These are phyloP conservation scores for Avena insularis DNA, from an alignment of 176 grass and related monocot genomes.

Conservation along the genomic window DNA sequence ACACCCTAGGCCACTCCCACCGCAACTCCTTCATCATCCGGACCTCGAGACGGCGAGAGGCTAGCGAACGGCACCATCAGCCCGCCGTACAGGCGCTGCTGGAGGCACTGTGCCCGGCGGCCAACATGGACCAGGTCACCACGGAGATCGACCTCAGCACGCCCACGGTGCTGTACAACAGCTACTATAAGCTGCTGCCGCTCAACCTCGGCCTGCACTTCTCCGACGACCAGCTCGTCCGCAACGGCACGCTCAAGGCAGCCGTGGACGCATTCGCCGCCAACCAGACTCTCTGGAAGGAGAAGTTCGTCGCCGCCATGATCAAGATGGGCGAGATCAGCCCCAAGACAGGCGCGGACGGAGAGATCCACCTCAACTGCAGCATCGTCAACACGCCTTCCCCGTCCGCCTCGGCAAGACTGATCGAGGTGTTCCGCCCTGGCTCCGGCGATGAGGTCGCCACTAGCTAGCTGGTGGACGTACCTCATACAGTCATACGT, in stretches of 20 bases:
- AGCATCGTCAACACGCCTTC: conserved; percentile 39
- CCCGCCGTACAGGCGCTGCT: conserved; percentile 62
- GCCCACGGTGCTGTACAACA: conserved; percentile 69
- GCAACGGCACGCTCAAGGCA: conserved; percentile 32
- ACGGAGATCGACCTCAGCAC: conserved; percentile 64
- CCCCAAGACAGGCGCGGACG: conserved; percentile 31
- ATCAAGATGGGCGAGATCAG: conserved; percentile 63
- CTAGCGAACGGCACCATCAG: conserved; percentile 44
- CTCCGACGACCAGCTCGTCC: conserved; percentile 62
- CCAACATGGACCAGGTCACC: conserved; percentile 37
- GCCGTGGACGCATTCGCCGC: conserved; percentile 33
- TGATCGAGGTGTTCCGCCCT: conserved; percentile 18
- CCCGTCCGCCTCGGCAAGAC: neutral
- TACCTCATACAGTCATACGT: neutral
- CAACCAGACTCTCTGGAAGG: conserved; percentile 49
- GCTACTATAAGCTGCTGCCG: conserved; percentile 66
- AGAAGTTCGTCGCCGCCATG: conserved; percentile 54
- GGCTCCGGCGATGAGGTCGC: neutral
- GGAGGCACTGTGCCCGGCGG: conserved; percentile 54
- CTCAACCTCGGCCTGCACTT: conserved; percentile 61
- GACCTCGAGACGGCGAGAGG: conserved; percentile 41
- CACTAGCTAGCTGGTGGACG: neutral
- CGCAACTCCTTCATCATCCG: conserved; percentile 53
- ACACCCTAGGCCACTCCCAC: conserved; percentile 81
- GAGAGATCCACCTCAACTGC: conserved; percentile 57